A percentile compares a stretch with the other conserved stretches of the same genome.
These are phyloP conservation scores for Pseudogymnoascus sp. DNA, from an alignment of 2,329 filamentous ascomycete species.

Conservation along the genomic window DNA sequence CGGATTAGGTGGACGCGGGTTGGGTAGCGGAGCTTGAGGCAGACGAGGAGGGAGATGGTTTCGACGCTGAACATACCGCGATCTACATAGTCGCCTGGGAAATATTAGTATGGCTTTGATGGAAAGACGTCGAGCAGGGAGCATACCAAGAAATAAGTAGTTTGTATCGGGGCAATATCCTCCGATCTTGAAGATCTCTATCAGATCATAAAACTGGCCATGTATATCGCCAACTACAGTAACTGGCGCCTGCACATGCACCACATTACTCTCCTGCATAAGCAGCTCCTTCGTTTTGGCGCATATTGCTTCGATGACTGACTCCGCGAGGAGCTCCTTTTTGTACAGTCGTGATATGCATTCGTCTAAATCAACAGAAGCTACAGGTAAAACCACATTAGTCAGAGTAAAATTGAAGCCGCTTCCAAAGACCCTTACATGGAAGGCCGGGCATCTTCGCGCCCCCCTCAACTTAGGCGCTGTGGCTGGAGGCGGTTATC, in stretches of 20 bases:
- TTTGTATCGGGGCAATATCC: slow-evolving; percentile 97
- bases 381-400: slow-evolving; percentile 38
- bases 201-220: slow-evolving; percentile 97
- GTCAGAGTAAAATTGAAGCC: background rate
- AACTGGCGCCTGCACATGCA: slow-evolving; percentile 89
- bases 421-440: slow-evolving; percentile 34
- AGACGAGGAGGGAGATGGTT: slow-evolving; percentile 95
- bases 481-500: slow-evolving; percentile 19
- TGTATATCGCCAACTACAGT: slow-evolving; percentile 98
- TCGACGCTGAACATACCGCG: slow-evolving; percentile 98
- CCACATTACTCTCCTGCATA: slow-evolving; percentile 99
- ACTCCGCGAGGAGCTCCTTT: slow-evolving; percentile 93
- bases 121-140: background rate
- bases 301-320: slow-evolving; percentile 97
- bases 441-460: slow-evolving; percentile 49
- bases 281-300: slow-evolving; percentile 97
- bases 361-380: slow-evolving; percentile 95
- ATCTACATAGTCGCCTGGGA: slow-evolving; percentile 87
- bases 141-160: slow-evolving; percentile 84
- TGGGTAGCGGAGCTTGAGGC: slow-evolving; percentile 93
- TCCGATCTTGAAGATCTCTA: slow-evolving; percentile 98
- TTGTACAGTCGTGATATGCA: slow-evolving; percentile 96
- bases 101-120: slow-evolving; percentile 10
- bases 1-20: slow-evolving; percentile 92
- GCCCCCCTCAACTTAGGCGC: slow-evolving; percentile 19